Base-by-base conservation (phyloP, 306 rosid genomes). In the Lotus japonicus region DNA sequence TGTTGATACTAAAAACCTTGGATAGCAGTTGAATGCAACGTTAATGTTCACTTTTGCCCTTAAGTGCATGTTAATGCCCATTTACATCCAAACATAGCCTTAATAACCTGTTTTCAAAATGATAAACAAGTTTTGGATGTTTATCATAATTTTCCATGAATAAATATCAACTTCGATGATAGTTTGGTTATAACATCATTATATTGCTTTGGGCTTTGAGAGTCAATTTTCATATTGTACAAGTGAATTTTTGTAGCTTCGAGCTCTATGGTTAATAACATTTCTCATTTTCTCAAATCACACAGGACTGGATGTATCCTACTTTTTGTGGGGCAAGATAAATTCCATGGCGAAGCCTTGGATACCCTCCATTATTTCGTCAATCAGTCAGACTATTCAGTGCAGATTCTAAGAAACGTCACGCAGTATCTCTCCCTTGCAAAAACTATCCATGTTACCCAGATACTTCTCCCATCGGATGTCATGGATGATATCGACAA, bases 331-430 rank as follows among this genome's bases (percentile, higher is more conserved):
- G 99, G 97, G 70, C 99, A 95, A 69, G 74, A 75, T 73, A 81
- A 87, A 65, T 95, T 95, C 79, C 96, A 88, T 16, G 77, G 67
- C 0, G 92, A 95, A 84, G 97, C 84, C 28, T 48, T 88, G 84
- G 80, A 66, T 58, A 95, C 97, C 42, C 86, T 95, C 64, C 83
- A 84, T 26, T 95, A 77, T 51, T 89, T 95, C 23, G 96, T 95
- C 61, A 95, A 95, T 80, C 97, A 95, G 79, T 95, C 99, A 3
- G 99, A 88, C 80, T 95, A 85, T 78, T 81, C 96, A 0, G 99
- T 87, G 43, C 68, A 84, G 58, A 95, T 84, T 35, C 88, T 95
- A 42, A 90, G 84, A 80, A 90, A 95, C 56, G 99, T 95, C 59
- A 90, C 99, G 0, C 86, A 81, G 75, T 95, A 95, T 77, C 92